Base-by-base conservation (phyloP, 768 basidiomycete species). In the Phlegmacium glaucopus region DNA sequence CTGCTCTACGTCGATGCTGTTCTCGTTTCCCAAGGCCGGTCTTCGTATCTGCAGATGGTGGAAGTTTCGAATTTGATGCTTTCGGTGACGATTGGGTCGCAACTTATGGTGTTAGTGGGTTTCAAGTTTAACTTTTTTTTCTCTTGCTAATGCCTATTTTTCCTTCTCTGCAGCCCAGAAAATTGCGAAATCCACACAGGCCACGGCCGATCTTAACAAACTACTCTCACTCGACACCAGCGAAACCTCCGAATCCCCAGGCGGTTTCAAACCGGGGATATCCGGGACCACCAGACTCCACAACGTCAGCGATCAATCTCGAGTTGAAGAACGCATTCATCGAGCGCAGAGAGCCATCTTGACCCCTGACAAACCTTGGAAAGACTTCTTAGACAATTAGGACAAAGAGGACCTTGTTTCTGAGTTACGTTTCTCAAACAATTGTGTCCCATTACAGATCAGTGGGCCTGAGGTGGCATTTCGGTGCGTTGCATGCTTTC, bases 21-120 rank as follows among this genome's bases (percentile, higher is more conserved):
- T 13, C 77, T 98, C 51, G 82, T 98, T 45, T 76, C 83, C 3
- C 73, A 75, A 1, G 93, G 90, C 7, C 83, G 79, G 17, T 95
- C 94, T 65, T 79, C 81, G 7, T 98, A 94, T 63, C 76, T 87
- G 50, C 83, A 85, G 58, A 90, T 96, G 87, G 79, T 95, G 27
- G 82, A 94, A 66, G 88, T 90, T 17, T 80, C n/a, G n/a, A n/a
- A n/a, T n/a, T n/a, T n/a, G n/a, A n/a, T 95, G 59, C 97, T 98
- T 71, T 84, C 89, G 8, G 85, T 99, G 47, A 88, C 90, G 9
- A 94, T 97, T 50, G 92, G 92, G 0, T 82, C 87, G 16, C 89
- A 91, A 61, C 75, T 94, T 50, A 87, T 97, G 83, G 78, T 82
- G 13, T 96, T 96, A 68, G 85, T 90, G 93, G 61, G 56, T 90